Evolutionary conservation across 1,284 basidiomycete genomes (phyloP).

Genomic region (Ceratorhiza oryzae-sativae): DNA sequence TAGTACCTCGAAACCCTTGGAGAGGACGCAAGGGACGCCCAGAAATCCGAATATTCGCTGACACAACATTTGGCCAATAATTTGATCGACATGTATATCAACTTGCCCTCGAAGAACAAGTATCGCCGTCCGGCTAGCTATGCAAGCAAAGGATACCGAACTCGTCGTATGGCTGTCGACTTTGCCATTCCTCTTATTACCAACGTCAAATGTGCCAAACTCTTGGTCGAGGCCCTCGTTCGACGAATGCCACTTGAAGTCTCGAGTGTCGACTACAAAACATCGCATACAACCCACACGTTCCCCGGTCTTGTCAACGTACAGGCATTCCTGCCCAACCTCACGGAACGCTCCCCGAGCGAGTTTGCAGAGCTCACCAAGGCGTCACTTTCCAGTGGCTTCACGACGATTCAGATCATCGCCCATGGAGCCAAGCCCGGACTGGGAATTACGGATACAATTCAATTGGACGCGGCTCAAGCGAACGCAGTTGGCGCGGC

Average conservation of each 20-base stretch:
- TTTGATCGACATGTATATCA: conserved; percentile 99
- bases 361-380: conserved; percentile 76
- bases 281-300: conserved; percentile 86
- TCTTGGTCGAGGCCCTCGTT: conserved; percentile 94
- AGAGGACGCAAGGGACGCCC: conserved; percentile 70
- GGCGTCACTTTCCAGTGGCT: conserved; percentile 86
- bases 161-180: conserved; percentile 99
- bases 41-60: conserved; percentile 95
- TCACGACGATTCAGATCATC: conserved; percentile 81
- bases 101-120: conserved; percentile 97
- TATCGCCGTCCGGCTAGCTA: conserved; percentile 98
- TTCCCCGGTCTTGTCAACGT: conserved; percentile 95
- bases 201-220: conserved; percentile 98
- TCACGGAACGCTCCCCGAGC: conserved; percentile 64
- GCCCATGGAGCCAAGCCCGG: conserved; percentile 65
- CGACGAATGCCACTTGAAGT: conserved; percentile 88
- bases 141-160: conserved; percentile 95
- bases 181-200: conserved; percentile 97
- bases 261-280: conserved; percentile 92
- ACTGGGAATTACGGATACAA: conserved; percentile 69
- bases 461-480: conserved; percentile 72
- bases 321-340: conserved; percentile 83
- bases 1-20: conserved; percentile 89
- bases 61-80: conserved; percentile 96
- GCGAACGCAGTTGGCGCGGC: conserved; percentile 67